Evolutionary conservation across 1,284 basidiomycete genomes (phyloP).

Genomic region (Stygiomarasmius scandens): DNA sequence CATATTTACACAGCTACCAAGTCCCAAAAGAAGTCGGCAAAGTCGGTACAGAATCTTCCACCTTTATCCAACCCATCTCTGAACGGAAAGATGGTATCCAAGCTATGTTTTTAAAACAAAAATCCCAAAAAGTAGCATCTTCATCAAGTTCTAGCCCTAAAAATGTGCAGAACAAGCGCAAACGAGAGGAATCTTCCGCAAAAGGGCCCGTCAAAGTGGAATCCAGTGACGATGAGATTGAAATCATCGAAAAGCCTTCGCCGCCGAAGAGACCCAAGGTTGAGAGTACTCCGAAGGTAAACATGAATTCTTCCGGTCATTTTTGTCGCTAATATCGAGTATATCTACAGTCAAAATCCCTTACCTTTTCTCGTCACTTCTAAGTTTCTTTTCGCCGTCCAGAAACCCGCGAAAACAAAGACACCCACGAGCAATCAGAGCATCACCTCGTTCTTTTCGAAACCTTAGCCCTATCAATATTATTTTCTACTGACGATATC

Average conservation of each 20-base stretch:
- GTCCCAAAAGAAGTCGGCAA: conserved; percentile 92
- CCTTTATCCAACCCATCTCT: conserved; percentile 81
- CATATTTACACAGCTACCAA: conserved; percentile 60
- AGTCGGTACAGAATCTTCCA: conserved; percentile 81
- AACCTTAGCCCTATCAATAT: neutral
- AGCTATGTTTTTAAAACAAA: conserved; percentile 82
- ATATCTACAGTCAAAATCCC: too few relatives aligned
- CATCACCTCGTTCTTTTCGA: neutral
- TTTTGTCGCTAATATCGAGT: too few relatives aligned
- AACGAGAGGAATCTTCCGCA: conserved; percentile 3
- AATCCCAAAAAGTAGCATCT: conserved; percentile 18
- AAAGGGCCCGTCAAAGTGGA: neutral
- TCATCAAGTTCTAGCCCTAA: neutral
- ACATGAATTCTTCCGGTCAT: neutral
- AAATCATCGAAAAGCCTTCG: conserved; percentile 9
- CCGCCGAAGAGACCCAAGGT: neutral
- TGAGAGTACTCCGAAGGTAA: neutral
- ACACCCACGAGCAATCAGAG: neutral
- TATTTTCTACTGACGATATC: too few relatives aligned
- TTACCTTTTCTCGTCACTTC: too few relatives aligned
- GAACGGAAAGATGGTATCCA: conserved; percentile 86
- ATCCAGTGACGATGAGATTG: conserved; percentile 3
- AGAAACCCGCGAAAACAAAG: neutral
- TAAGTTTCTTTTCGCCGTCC: too few relatives aligned
- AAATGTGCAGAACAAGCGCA: conserved; percentile 9